Evolutionary conservation across 108 stramenopile genomes (phyloP).

Genomic region (Skeletonema marinoi): DNA sequence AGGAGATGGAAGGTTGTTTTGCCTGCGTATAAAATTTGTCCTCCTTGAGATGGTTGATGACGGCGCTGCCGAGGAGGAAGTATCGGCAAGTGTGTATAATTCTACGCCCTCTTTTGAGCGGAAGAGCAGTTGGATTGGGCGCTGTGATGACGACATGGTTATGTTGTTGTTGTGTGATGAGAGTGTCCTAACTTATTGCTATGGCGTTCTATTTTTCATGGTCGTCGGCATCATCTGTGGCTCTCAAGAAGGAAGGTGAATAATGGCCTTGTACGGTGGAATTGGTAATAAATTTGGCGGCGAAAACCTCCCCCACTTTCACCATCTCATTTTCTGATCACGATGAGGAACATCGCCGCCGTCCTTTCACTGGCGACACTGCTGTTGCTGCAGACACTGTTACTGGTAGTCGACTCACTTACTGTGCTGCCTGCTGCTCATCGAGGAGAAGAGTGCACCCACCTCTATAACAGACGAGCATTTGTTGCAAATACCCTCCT

Average conservation of each 20-base stretch:
- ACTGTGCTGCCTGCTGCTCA: neutral
- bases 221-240: too few species aligned
- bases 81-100: slow-evolving; percentile 53
- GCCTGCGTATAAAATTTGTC: slow-evolving; percentile 52
- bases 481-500: neutral
- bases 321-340: neutral
- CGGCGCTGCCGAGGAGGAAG: slow-evolving; percentile 9
- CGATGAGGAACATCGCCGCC: neutral
- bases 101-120: slow-evolving; percentile 79
- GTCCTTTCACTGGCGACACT: neutral
- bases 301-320: neutral
- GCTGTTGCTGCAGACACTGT: neutral
- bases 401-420: neutral
- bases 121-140: slow-evolving; percentile 53
- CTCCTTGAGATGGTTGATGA: slow-evolving; percentile 21
- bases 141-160: neutral
- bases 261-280: neutral
- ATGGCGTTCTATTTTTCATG: too few species aligned
- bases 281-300: neutral
- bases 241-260: neutral
- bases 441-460: too few species aligned
- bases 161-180: neutral
- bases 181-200: too few species aligned
- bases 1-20: slow-evolving; percentile 56
- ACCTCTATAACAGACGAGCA: neutral